phyloP scores from a whole-genome alignment of 1,284 basidiomycete species.

The Leccinum cinnamomeum region DNA sequence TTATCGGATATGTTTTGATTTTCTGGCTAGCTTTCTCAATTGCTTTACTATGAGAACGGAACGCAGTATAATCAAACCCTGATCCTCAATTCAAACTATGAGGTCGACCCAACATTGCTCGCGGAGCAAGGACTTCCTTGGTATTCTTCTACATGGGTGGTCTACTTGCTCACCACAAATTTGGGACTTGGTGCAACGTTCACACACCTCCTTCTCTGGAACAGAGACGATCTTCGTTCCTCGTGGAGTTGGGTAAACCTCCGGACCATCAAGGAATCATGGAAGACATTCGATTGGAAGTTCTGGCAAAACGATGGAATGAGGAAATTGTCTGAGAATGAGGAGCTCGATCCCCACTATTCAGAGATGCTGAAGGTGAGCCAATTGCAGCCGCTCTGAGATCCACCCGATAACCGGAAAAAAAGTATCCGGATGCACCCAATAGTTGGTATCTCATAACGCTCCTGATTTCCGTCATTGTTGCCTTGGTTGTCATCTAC shows the following conservation, averaged over 20 bases:
- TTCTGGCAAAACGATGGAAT: constrained; percentile 48
- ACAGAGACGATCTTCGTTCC: constrained; percentile 40
- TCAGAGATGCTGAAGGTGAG: constrained; percentile 49
- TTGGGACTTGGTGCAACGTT: constrained; percentile 48
- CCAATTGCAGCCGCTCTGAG: background rate
- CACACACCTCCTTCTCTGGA: constrained; percentile 53
- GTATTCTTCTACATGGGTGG: constrained; percentile 41
- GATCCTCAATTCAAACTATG: constrained; percentile 48
- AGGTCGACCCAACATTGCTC: constrained; percentile 45
- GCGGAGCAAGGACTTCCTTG: constrained; percentile 43
- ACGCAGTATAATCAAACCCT: constrained; percentile 45
- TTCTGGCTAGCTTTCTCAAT: constrained; percentile 40
- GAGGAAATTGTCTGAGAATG: constrained; percentile 32
- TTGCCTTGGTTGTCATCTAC: constrained; percentile 48
- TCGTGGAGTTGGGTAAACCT: constrained; percentile 47
- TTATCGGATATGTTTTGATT: background rate
- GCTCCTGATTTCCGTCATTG: constrained; percentile 39
- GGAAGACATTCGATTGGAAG: constrained; percentile 39
- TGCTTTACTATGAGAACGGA: constrained; percentile 50
- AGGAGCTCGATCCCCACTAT: constrained; percentile 49
- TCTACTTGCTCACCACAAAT: constrained; percentile 31
- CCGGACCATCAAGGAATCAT: constrained; percentile 14
- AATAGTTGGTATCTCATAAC: constrained; percentile 48
- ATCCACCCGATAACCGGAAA: background rate
- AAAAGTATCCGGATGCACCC: constrained; percentile 47